A percentile compares a stretch with the other conserved stretches of the same genome.
phyloP scores from a whole-genome alignment of 805 yeast genomes.

The Candida coquimbonensis region DNA sequence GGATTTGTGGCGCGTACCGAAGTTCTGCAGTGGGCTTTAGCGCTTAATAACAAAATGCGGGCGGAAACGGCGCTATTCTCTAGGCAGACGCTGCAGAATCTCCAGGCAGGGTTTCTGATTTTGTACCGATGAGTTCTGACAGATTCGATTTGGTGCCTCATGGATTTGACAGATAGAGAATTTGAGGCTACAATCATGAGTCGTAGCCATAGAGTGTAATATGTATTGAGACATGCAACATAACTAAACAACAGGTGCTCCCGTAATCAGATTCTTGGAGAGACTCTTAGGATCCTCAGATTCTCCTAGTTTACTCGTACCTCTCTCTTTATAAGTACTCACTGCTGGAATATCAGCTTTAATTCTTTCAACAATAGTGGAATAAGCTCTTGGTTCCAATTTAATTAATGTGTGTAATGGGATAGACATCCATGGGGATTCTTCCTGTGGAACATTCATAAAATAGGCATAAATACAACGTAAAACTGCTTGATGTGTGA shows the following conservation, averaged over 20 bases:
- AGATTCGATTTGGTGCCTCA: too few relatives aligned
- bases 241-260: constrained; percentile 12
- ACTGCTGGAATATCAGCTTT: constrained; percentile 98
- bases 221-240: not conserved
- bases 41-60: too few relatives aligned
- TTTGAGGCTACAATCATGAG: too few relatives aligned
- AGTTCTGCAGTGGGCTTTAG: too few relatives aligned
- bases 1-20: too few relatives aligned
- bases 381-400: constrained; percentile 91
- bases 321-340: constrained; percentile 91
- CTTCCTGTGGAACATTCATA: constrained; percentile 97
- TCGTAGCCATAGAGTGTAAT: not conserved
- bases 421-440: constrained; percentile 98
- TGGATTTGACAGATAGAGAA: too few relatives aligned
- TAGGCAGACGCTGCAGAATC: too few relatives aligned
- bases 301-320: constrained; percentile 52
- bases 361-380: constrained; percentile 79
- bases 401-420: constrained; percentile 93
- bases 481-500: constrained; percentile 95
- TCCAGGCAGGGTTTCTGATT: too few relatives aligned
- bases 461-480: constrained; percentile 96
- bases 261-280: constrained; percentile 23
- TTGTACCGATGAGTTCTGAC: too few relatives aligned
- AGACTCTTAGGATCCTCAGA: constrained; percentile 13
- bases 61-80: too few relatives aligned